Evolutionary conservation across 2,329 filamentous ascomycete species (phyloP), one percentile per base, ranked within the genome.

Genomic region (Penicillium sp.): DNA sequence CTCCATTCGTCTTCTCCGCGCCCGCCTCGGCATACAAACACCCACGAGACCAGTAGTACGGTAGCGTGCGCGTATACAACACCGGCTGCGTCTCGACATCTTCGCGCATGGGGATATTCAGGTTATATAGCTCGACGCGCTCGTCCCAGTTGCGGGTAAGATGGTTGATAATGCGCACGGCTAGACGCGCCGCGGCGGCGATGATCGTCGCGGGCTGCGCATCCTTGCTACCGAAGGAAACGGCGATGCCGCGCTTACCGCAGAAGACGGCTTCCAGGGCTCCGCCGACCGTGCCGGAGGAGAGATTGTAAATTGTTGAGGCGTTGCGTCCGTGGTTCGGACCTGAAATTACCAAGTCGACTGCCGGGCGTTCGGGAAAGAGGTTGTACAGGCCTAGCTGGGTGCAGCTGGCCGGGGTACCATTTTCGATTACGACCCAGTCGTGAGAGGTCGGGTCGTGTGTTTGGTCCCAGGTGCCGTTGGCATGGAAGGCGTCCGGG

Each of bases 101-200:
- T 45, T 81, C 77, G 3, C 89, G 72, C 36, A 95, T 73, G 4
- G 89, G 88, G 10, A 95, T 80, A 54, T 95, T 95, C 50, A 95
- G 77, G 43, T 79, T 83, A 63, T 93, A 95, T 13, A 95, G 65
- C 55, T 93, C 85, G 3, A 84, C 80, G 31, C 80, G 77, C 34
- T 65, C 64, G 5, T 74, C 77, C 82, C 85, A 94, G 57, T 85
- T 79, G 27, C 72, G 68, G 51, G 74, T 78, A 3, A 95, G 71
- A 45, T 85, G 76, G 59, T 90, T 80, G 46, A 94, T 80, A 12
- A 95, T 73, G 37, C 74, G 74, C 12, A 92, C 80, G 16, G 79
- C 76, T 45, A 88, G 77, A 29, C 77, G 69, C 18, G 80, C 84
- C 3, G 85, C 86, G 7, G 76, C 84, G 16, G 74, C 72, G 44